These are phyloP conservation scores for Penicillium lagena DNA, from an alignment of 495 filamentous ascomycete genomes.

Conservation along the genomic window DNA sequence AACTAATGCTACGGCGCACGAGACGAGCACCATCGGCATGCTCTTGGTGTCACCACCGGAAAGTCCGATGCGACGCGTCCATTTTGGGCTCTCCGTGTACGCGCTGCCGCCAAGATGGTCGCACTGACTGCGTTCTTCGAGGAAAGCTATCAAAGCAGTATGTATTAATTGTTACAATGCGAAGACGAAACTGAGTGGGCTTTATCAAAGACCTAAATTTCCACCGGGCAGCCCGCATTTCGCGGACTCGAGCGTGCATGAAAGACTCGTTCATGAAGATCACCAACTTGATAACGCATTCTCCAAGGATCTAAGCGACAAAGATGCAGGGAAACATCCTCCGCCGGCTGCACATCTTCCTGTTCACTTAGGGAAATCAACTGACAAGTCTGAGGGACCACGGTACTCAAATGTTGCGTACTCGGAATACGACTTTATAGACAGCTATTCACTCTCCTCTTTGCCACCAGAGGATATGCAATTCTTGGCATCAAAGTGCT, in stretches of 20 bases:
- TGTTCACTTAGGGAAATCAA: no score
- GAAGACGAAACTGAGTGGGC: background rate
- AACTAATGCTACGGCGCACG: constrained; percentile 20
- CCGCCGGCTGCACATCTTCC: no score
- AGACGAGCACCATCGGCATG: constrained; percentile 40
- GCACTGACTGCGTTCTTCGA: constrained; percentile 30
- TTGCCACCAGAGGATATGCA: constrained; percentile 38
- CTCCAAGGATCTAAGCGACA: no score
- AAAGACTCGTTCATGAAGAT: no score
- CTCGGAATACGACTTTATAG: constrained; percentile 33
- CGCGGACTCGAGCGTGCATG: no score
- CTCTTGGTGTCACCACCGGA: constrained; percentile 43
- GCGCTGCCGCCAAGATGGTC: constrained; percentile 40
- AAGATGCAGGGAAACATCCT: no score
- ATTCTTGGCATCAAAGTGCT: constrained; percentile 36
- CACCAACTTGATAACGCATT: no score
- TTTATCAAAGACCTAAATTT: no score
- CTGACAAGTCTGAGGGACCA: no score
- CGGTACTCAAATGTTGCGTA: background rate
- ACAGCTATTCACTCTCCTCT: constrained; percentile 20
- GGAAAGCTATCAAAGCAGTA: constrained; percentile 20
- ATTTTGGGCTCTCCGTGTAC: constrained; percentile 43
- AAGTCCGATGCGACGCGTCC: constrained; percentile 46
- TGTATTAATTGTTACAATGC: constrained; percentile 9
- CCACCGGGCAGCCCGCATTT: no score